A percentile compares a stretch with the other conserved stretches of the same genome.
phyloP scores from a whole-genome alignment of 495 filamentous ascomycete species.

The Recurvomyces mirabilis region DNA sequence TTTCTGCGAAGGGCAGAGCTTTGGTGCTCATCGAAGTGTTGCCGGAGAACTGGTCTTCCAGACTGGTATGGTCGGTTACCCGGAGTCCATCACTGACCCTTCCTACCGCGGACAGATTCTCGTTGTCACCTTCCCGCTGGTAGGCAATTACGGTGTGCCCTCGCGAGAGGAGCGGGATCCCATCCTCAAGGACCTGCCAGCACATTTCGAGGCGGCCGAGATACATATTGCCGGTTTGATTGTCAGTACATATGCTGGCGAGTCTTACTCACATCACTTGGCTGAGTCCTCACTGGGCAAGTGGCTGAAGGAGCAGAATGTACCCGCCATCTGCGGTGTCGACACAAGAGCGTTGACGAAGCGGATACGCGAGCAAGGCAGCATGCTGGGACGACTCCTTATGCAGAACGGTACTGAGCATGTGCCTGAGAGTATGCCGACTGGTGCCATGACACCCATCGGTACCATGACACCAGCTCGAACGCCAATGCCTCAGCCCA shows the following conservation, averaged over 20 bases:
- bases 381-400: conserved; percentile 88
- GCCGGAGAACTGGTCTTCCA: conserved; percentile 97
- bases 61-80: conserved; percentile 98
- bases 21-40: conserved; percentile 82
- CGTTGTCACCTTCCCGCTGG: conserved; percentile 96
- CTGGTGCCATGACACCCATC: conserved; percentile 14
- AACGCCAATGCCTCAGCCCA: conserved; percentile 1
- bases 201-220: conserved; percentile 79
- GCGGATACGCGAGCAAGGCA: conserved; percentile 82
- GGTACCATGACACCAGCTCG: conserved; percentile 15
- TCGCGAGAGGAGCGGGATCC: conserved; percentile 70
- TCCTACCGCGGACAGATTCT: conserved; percentile 98
- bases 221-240: conserved; percentile 90
- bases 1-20: conserved; percentile 83
- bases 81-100: conserved; percentile 95
- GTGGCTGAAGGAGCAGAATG: conserved; percentile 90
- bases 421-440: conserved; percentile 17
- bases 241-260: conserved; percentile 79
- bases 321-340: conserved; percentile 93
- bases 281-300: conserved; percentile 77
- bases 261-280: conserved; percentile 88
- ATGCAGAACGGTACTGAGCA: conserved; percentile 40
- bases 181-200: conserved; percentile 69
- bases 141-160: conserved; percentile 95
- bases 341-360: conserved; percentile 92